Percentiles rank a stretch among this genome's conserved stretches.
These are phyloP conservation scores for Physcia stellaris DNA, from an alignment of 495 filamentous ascomycete genomes.

Conservation along the genomic window DNA sequence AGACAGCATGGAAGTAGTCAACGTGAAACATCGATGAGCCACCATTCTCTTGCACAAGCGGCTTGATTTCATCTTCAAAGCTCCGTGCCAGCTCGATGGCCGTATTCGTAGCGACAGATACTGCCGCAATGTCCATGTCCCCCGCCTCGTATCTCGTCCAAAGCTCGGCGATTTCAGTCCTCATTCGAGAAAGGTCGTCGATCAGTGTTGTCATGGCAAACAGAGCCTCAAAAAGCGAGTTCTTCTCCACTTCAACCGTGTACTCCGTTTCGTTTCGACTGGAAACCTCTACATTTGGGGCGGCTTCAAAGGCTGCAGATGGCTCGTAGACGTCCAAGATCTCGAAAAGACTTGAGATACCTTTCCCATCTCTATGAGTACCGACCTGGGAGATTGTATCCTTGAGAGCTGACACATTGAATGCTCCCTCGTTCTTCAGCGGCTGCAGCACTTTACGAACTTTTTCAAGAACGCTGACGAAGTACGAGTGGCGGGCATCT, in stretches of 20 bases:
- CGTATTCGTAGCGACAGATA: slow-evolving; percentile 1
- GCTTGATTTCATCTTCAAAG: background rate
- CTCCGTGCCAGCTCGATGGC: slow-evolving; percentile 1
- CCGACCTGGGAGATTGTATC: background rate
- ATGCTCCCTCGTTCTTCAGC: background rate
- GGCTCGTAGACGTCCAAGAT: slow-evolving; percentile 1
- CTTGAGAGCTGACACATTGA: background rate
- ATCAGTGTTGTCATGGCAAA: slow-evolving; percentile 1
- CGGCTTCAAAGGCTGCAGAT: background rate
- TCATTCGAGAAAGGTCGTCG: slow-evolving; percentile 1
- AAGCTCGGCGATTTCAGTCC: background rate
- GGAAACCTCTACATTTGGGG: background rate
- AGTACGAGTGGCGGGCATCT: slow-evolving; percentile 2
- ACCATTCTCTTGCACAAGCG: background rate
- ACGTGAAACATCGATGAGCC: background rate
- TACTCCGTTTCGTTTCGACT: background rate
- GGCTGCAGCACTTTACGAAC: slow-evolving; percentile 1
- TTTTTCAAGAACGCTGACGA: background rate
- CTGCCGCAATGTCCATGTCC: background rate
- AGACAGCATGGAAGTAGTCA: background rate
- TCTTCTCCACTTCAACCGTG: slow-evolving; percentile 1
- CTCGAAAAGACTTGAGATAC: slow-evolving; percentile 1
- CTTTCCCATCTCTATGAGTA: background rate
- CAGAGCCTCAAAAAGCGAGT: background rate
- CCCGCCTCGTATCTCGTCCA: slow-evolving; percentile 1